These are phyloP conservation scores for Conringia planisiliqua DNA, from an alignment of 345 rosid species.

Conservation along the genomic window DNA sequence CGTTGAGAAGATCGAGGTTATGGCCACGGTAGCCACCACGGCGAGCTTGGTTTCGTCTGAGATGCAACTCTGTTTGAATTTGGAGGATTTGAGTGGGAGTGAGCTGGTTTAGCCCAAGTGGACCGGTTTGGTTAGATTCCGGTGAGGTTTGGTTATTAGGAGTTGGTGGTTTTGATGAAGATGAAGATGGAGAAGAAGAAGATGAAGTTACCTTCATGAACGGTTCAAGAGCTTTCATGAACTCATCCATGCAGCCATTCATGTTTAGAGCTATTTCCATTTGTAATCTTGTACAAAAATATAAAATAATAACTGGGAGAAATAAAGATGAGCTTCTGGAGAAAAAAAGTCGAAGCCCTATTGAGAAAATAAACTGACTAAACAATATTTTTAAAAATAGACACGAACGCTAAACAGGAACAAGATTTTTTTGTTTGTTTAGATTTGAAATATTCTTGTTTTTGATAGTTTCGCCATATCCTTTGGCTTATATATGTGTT, in stretches of 20 bases:
- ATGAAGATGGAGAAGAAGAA: slow-evolving; percentile 1
- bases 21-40: slow-evolving; percentile 11
- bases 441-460: slow-evolving; percentile 17
- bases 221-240: slow-evolving; percentile 65
- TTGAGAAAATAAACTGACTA: background rate
- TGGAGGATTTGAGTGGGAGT: slow-evolving; percentile 67
- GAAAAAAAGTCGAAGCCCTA: background rate
- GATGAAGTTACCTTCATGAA: slow-evolving; percentile 52
- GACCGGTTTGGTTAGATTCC: slow-evolving; percentile 38
- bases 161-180: background rate
- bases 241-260: slow-evolving; percentile 47
- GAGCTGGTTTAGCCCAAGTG: slow-evolving; percentile 63
- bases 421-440: background rate
- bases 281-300: background rate
- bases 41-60: slow-evolving; percentile 24
- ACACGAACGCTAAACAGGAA: background rate
- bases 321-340: slow-evolving; percentile 1
- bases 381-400: background rate
- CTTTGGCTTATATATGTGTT: slow-evolving; percentile 25
- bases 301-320: background rate
- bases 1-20: slow-evolving; percentile 27
- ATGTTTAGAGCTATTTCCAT: slow-evolving; percentile 44
- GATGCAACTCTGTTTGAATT: slow-evolving; percentile 54
- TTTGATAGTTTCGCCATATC: slow-evolving; percentile 15
- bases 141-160: slow-evolving; percentile 7